Base-by-base conservation (phyloP, 1,284 basidiomycete genomes). In the Limonomyces culmigenus region DNA sequence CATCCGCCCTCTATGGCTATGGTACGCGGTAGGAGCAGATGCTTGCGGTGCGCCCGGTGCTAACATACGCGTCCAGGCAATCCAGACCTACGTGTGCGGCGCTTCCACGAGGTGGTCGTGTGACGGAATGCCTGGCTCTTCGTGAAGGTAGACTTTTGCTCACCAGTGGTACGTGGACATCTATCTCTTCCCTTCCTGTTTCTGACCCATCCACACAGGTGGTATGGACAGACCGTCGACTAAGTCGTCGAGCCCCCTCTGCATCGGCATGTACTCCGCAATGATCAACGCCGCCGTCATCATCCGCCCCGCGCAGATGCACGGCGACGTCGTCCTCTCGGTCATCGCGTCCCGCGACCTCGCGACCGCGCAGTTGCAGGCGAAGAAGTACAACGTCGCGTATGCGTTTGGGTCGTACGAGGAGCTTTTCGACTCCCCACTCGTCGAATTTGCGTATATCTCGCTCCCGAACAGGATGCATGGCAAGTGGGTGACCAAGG, bases 251-350 rank as follows among this genome's bases (percentile, higher is more conserved):
- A 27, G n/a, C 25, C 25, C 51, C 3, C 39, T 56, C 18, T 38
- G 50, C 3, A 46, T 53, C 32, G 53, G 54, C 30, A 48, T 56
- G 16, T 39, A 56, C 3, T 52, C 52, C 4, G 50, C 55, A 13
- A 45, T 38, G 30, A 54, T 56, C 29, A 53, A 51, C 0, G 52
- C 55, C 0, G 18, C 21, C 8, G 52, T 48, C 5, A 35, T 55
- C 19, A 50, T 57, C 37, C 33, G 20, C 3, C 47, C 55, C 2
- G 47, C 48, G 21, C 41, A 39, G 13, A 46, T 42, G 2, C 52
- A 54, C 35, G 43, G 52, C 0, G 53, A 46, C 18, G 39, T 51
- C 14, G 43, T 47, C 16, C 38, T 57, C 20, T 34, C 39, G 4
- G 53, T 41, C 6, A 44, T 57, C 5, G 55, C 55, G 13, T 51